Base-by-base conservation (phyloP, 352 stramenopile species). In the Phytophthora pisi region DNA sequence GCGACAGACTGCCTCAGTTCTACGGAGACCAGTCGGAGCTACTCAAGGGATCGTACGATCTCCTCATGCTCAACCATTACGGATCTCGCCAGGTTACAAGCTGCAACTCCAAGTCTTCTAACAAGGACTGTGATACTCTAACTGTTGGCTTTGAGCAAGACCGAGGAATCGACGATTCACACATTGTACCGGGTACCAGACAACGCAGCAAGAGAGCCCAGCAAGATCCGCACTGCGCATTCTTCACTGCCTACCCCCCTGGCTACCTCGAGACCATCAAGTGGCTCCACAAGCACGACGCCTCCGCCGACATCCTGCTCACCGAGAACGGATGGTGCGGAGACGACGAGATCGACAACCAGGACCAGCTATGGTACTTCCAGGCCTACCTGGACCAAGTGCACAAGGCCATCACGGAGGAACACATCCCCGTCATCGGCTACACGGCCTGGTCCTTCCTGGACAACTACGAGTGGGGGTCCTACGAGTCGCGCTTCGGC, bases 251-350 rank as follows among this genome's bases (percentile, higher is more conserved):
- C 3, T 88, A 86, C 50, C 79, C 82, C 0, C 58, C 72, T 50
- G 82, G 79, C 16, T 90, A 90, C 43, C 53, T 90, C 1, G 70
- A 72, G 15, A 73, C 65, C 15, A 86, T 87, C 42, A 73, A 77
- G 15, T 90, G 73, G 75, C 61, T 90, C 51, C 76, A 88, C 64
- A 46, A 64, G 10, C 66, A 85, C 20, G 72, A 91, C 58, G 55
- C 46, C 13, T 71, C 46, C 18, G 72, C 75, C 2, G 60, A 79
- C 6, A 84, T 86, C 15, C 36, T 87, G n/a, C 57, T 89, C 10
- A 85, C 78, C 0, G 78, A 89, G 66, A 89, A 89, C 49, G 80
- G 80, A 1, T 89, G 75, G 75, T 89, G 80, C 34, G 80, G 80
- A 18, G 78, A 85, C 40, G 62, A 76, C 13, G 72, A 74, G 7